These are phyloP conservation scores for Xanthoconium purpureum DNA, from an alignment of 768 basidiomycete genomes.

Conservation along the genomic window DNA sequence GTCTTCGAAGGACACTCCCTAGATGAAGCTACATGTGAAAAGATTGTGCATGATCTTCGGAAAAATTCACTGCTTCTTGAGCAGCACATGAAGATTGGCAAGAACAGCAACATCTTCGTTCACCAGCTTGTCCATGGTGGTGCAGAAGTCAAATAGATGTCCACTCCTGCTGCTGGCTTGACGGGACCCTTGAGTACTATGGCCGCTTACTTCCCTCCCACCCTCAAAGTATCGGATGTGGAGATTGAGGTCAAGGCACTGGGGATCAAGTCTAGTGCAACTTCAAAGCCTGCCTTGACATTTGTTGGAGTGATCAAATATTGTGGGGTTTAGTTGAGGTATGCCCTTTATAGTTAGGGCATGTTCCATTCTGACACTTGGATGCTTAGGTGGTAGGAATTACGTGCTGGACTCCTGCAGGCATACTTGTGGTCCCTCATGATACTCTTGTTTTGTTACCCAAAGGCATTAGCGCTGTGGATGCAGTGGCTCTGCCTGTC, in stretches of 20 bases:
- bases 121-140: constrained; percentile 29
- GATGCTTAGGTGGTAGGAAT: constrained; percentile 17
- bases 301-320: constrained; percentile 22
- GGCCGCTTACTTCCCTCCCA: constrained; percentile 21
- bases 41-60: constrained; percentile 24
- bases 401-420: constrained; percentile 12
- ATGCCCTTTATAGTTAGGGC: neutral
- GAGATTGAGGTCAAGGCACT: constrained; percentile 19
- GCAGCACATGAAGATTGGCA: constrained; percentile 28
- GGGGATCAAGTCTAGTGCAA: constrained; percentile 4
- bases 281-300: constrained; percentile 9
- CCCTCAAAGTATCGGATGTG: constrained; percentile 15
- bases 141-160: constrained; percentile 15
- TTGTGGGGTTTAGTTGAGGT: constrained; percentile 8
- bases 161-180: constrained; percentile 14
- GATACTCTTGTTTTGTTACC: constrained; percentile 13
- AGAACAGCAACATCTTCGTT: constrained; percentile 26
- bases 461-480: constrained; percentile 6
- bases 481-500: constrained; percentile 23
- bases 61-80: constrained; percentile 27
- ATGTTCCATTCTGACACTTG: neutral
- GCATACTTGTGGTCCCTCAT: constrained; percentile 16
- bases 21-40: constrained; percentile 20
- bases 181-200: constrained; percentile 8
- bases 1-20: constrained; percentile 30